Evolutionary conservation across 73 alveolate genomes (phyloP), one percentile per base, ranked within the genome.

Genomic region (Paraurostyla sp.): DNA sequence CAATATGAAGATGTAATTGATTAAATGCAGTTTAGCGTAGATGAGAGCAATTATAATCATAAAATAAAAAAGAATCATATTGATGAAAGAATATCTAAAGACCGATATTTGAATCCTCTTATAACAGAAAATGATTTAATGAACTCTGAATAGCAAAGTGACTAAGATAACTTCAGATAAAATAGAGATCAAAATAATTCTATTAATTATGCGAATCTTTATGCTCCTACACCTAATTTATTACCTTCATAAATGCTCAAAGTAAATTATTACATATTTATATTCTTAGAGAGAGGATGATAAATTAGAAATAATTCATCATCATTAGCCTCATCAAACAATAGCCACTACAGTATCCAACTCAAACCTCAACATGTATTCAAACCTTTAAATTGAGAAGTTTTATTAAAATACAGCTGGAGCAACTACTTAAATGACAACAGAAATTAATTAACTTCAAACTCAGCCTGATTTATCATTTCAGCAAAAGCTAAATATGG

Each of bases 401-500:
- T 43, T 43, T 68, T 36, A 15, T 9, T 13, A 41, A 30, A 68
- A 43, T 15, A n/a, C 30, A 68, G 20, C 22, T 11, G 4, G 6
- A 23, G 4, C 25, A 6, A 15, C 11, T 7, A 29, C 48, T 11
- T 38, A 36, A 32, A 13, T 20, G 60, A 32, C 7, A 11, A 36
- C 4, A 11, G 7, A 15, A 23, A 1, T 9, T 23, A 73, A 48
- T 40, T 45, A 73, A 11, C 18, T 23, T 16, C 4, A 1, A 22
- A 73, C 58, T 16, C 7, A 65, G 54, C n/a, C n/a, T 46, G 86
- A 73, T 48, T 18, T 43, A 1, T 48, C 45, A 4, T 48, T 73
- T 23, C 29, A 73, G 32, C 27, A 73, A 50, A 73, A 29, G 33
- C 71, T 73, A 6, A 73, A 73, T 33, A 73, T 73, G 71, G 86